Evolutionary conservation across 2,329 filamentous ascomycete genomes (phyloP).

Genomic region (Aureobasidium sp.): DNA sequence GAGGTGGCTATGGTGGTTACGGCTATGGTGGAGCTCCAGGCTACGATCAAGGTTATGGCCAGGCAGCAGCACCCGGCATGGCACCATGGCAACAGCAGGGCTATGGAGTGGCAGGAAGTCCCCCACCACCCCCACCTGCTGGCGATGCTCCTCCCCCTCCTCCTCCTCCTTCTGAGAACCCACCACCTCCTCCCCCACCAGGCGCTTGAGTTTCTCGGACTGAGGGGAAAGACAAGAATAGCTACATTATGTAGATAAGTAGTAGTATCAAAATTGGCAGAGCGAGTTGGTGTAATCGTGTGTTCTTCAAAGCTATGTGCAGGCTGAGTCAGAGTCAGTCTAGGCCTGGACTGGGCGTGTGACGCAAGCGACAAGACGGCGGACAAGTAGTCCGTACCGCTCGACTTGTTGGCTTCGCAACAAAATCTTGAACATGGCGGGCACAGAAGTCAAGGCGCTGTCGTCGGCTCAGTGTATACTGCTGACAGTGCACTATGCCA

Average conservation of each 20-base stretch:
- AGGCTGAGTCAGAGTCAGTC: not conserved
- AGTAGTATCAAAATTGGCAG: not conserved
- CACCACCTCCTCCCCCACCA: constrained; percentile 50
- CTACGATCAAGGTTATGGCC: constrained; percentile 26
- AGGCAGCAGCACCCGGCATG: constrained; percentile 16
- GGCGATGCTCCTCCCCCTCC: constrained; percentile 47
- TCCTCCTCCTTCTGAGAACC: constrained; percentile 53
- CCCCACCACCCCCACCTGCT: constrained; percentile 51
- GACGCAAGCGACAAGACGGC: not conserved
- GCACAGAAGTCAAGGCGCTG: constrained; percentile 30
- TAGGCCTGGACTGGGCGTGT: not conserved
- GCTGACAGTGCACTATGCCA: constrained; percentile 62
- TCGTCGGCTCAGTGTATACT: constrained; percentile 63
- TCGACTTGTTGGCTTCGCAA: not conserved
- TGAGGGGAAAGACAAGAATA: not conserved
- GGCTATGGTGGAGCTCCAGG: constrained; percentile 12
- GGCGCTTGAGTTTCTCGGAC: not conserved
- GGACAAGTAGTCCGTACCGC: not conserved
- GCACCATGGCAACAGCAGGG: constrained; percentile 13
- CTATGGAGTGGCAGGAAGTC: constrained; percentile 20
- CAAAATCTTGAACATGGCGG: not conserved
- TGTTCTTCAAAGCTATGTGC: not conserved
- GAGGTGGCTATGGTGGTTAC: constrained; percentile 12
- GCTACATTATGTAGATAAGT: not conserved
- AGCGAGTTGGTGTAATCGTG: not conserved